Percentiles rank a stretch among this genome's conserved stretches.
These are phyloP conservation scores for Saturnispora mendoncae DNA, from an alignment of 805 yeast species.

Conservation along the genomic window DNA sequence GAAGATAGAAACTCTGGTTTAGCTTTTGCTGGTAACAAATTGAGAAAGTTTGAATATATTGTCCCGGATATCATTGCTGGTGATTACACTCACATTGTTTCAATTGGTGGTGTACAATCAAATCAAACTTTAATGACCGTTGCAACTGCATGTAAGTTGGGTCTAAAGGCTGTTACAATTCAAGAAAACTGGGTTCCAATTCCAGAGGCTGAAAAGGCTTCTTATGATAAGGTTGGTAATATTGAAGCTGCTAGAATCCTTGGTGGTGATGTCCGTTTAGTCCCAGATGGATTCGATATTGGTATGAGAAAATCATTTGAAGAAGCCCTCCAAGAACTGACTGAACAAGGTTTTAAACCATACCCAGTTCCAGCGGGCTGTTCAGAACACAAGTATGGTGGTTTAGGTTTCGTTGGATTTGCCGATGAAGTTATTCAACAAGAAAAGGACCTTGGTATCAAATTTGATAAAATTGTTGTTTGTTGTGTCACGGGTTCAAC, in stretches of 20 bases:
- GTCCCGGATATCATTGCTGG: conserved; percentile 29
- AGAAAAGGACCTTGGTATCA: conserved; percentile 28
- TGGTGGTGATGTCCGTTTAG: conserved; percentile 31
- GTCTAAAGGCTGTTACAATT: conserved; percentile 29
- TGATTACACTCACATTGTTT: conserved; percentile 29
- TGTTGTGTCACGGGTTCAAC: conserved; percentile 31
- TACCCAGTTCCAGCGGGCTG: conserved; percentile 33
- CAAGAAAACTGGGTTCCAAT: conserved; percentile 32
- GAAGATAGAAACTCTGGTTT: conserved; percentile 30
- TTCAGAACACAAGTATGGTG: conserved; percentile 31
- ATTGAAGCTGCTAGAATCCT: conserved; percentile 30
- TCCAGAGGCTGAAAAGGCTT: conserved; percentile 25
- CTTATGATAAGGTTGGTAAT: conserved; percentile 30
- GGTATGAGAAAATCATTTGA: conserved; percentile 30
- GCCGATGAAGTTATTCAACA: conserved; percentile 29
- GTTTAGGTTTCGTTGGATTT: conserved; percentile 30
- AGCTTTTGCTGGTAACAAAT: conserved; percentile 30
- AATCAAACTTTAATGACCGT: conserved; percentile 31
- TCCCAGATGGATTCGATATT: conserved; percentile 29
- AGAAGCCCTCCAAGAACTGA: conserved; percentile 24
- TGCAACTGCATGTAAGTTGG: conserved; percentile 31
- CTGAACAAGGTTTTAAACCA: conserved; percentile 27
- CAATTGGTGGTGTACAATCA: conserved; percentile 30
- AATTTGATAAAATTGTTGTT: conserved; percentile 29
- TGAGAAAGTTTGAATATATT: conserved; percentile 29